Percentiles rank a stretch among this genome's conserved stretches.
Evolutionary conservation across 805 yeast species (phyloP).

Genomic region (Candida sonorensis): DNA sequence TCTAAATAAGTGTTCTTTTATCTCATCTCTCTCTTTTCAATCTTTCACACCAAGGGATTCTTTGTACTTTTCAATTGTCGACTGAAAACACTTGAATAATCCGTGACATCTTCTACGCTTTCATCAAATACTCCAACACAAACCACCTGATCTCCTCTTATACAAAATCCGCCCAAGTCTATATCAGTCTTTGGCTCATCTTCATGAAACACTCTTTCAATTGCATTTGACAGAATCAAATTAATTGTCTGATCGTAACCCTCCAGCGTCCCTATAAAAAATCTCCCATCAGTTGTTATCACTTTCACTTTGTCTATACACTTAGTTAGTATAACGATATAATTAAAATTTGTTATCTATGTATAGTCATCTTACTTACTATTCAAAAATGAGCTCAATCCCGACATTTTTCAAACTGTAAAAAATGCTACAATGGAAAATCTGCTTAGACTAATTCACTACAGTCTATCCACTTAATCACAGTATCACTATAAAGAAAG

Average conservation of each 20-base stretch:
- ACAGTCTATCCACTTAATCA: no score
- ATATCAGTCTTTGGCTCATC: constrained; percentile 34
- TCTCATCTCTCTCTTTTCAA: no score
- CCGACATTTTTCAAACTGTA: no score
- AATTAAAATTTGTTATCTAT: no score
- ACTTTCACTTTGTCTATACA: constrained; percentile 43
- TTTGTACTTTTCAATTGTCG: constrained; percentile 23
- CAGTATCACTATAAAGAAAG: no score
- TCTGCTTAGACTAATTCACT: no score
- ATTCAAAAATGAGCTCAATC: no score
- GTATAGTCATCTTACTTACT: no score
- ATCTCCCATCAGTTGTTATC: constrained; percentile 51
- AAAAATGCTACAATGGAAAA: no score
- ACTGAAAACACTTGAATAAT: constrained; percentile 31
- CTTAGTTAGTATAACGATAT: background rate
- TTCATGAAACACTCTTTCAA: constrained; percentile 42
- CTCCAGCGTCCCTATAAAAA: constrained; percentile 39
- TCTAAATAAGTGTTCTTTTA: no score
- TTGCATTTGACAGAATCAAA: constrained; percentile 43
- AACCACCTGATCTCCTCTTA: constrained; percentile 55
- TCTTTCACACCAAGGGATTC: constrained; percentile 19
- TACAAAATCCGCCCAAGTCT: constrained; percentile 40
- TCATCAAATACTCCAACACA: constrained; percentile 50
- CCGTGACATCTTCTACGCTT: constrained; percentile 31
- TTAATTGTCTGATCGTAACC: constrained; percentile 67